Base-by-base conservation (phyloP, 148 eudicot species). In the Talinum fruticosum region DNA sequence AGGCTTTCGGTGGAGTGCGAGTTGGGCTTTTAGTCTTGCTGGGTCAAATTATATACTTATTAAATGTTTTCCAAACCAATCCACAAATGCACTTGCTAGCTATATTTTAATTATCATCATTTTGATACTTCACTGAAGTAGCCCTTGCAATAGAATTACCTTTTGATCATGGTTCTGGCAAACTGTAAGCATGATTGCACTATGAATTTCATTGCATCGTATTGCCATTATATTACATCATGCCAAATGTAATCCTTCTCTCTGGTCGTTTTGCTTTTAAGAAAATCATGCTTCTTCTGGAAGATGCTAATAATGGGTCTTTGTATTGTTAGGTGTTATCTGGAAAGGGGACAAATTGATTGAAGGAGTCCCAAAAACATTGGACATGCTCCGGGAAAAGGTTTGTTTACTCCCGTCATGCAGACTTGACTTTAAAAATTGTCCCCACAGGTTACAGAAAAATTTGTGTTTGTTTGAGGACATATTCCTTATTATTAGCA, bases 281-380 rank as follows among this genome's bases (percentile, higher is more conserved):
- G 28, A 35, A 74, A 53, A 18, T 19, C 69, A 26, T 59, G 30
- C 62, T 44, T 61, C 24, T 19, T 14, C 49, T 71, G 73, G 44
- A 65, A 29, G 69, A 53, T 71, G 47, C 44, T 57, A 64, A 67
- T 73, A 37, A 72, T 5, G 62, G 51, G 24, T 29, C 28, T 76
- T 78, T 33, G 30, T 75, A 18, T 79, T 80, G 81, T 74, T 87
- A 96, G 99, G 99, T 78, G 99, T 96, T 47, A 91, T 96, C 77
- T 96, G 99, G 99, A 96, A 96, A 83, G 99, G 99, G 53, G 97
- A 96, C 82, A 87, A 87, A 80, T 84, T 93, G 79, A 93, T 96
- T 65, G 97, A 93, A 61, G 99, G 99, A 68, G 99, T 96, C 76
- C 93, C 97, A 36, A 89, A 89, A 69, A 96, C 99, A 67, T 90